Evolutionary conservation across 768 basidiomycete genomes (phyloP).

Genomic region (Podaxis sp.): DNA sequence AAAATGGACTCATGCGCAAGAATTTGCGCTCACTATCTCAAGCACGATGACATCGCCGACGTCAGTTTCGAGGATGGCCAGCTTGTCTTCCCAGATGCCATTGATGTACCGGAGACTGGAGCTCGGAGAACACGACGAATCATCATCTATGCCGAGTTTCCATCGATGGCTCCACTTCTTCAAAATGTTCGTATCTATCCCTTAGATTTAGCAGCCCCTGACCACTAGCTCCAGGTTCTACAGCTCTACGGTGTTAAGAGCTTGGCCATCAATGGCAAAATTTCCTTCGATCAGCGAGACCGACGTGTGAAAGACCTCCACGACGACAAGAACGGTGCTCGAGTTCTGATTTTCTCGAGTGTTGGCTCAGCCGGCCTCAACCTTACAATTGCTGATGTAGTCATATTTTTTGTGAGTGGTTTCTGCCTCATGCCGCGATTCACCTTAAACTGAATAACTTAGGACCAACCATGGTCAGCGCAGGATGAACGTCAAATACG

Average conservation of each 20-base stretch:
- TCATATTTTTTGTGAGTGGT: too few relatives aligned
- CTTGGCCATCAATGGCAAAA: neutral
- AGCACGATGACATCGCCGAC: neutral
- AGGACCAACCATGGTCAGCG: too few relatives aligned
- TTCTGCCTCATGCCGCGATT: too few relatives aligned
- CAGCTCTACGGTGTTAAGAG: neutral
- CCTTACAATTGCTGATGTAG: too few relatives aligned
- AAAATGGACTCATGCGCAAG: slow-evolving; percentile 17
- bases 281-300: neutral
- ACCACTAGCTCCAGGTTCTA: neutral
- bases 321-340: neutral
- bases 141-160: neutral
- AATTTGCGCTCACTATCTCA: slow-evolving; percentile 6
- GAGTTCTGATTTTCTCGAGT: neutral
- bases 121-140: neutral
- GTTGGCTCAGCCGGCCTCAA: neutral
- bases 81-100: neutral
- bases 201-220: neutral
- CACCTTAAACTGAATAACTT: too few relatives aligned
- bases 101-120: neutral
- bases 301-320: neutral
- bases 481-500: neutral
- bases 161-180: neutral
- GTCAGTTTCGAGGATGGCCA: neutral
- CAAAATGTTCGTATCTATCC: neutral